Evolutionary conservation across 2,329 filamentous ascomycete genomes (phyloP).

Genomic region (Plenodomus lindquistii): DNA sequence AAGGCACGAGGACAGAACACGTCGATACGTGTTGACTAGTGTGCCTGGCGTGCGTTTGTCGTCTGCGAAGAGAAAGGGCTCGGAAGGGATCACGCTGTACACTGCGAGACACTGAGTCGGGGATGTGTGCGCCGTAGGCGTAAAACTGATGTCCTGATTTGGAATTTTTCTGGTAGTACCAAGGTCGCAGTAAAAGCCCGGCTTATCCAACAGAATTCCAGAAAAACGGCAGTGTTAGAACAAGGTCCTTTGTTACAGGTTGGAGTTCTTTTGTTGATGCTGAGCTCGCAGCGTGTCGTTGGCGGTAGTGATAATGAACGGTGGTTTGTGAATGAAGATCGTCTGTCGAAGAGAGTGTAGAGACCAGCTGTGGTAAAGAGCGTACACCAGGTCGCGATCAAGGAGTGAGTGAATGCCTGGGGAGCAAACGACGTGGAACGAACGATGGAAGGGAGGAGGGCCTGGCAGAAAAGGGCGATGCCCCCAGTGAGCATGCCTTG

Average conservation of each 20-base stretch:
- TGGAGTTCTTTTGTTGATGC: constrained; percentile 16
- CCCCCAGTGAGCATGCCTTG: constrained; percentile 19
- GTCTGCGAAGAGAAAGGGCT: constrained; percentile 25
- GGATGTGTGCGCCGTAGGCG: constrained; percentile 30
- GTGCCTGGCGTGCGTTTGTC: constrained; percentile 22
- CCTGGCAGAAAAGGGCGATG: constrained; percentile 27
- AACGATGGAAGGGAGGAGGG: constrained; percentile 30
- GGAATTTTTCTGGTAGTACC: constrained; percentile 34
- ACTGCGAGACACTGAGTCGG: constrained; percentile 22
- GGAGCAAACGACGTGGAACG: constrained; percentile 30
- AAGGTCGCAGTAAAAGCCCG: constrained; percentile 15
- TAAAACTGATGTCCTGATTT: constrained; percentile 28
- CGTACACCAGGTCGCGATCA: constrained; percentile 42
- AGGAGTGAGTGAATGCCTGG: constrained; percentile 29
- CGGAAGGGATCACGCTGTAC: constrained; percentile 27
- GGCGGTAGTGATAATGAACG: constrained; percentile 19
- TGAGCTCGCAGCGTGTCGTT: constrained; percentile 36
- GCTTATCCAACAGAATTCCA: constrained; percentile 14
- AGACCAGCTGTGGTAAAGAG: constrained; percentile 46
- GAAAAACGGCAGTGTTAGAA: not conserved
- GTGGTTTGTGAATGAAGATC: constrained; percentile 21
- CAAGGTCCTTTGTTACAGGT: constrained; percentile 5
- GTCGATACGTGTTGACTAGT: constrained; percentile 19
- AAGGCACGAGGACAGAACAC: constrained; percentile 25
- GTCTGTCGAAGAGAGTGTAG: constrained; percentile 45